Base-by-base conservation (phyloP, 1,284 basidiomycete genomes). In the Acaromyces ingoldii region DNA sequence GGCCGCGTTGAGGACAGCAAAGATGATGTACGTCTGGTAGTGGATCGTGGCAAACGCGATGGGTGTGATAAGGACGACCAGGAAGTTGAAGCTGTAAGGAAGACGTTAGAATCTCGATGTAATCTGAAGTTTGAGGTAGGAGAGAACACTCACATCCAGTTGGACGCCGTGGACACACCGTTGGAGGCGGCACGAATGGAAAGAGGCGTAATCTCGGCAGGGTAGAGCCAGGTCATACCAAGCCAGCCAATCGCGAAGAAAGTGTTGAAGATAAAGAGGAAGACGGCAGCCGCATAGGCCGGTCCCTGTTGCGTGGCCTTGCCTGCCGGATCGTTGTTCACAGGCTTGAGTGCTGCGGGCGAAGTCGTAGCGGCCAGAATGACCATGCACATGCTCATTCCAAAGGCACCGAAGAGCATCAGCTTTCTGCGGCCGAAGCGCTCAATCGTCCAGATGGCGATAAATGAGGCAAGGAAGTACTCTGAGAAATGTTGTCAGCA, bases 141-240 rank as follows among this genome's bases (percentile, higher is more conserved):
- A n/a, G n/a, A n/a, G n/a, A n/a, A n/a, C n/a, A n/a, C n/a, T n/a
- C n/a, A n/a, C n/a, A 71, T 37, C 68, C 68, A 71, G 56, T 72
- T 72, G 31, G 65, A 56, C 5, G 56, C 57, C 0, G 70, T 72
- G 5, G 60, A 64, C 50, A 72, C 62, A 41, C 70, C 71, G 45
- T 74, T 74, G 9, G 68, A 67, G 36, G 63, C 58, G 0, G 69
- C 69, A 19, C 71, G 56, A 40, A 72, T 72, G 11, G 60, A 49
- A 11, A 74, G 59, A 0, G 70, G 70, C 1, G 71, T 72, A 51
- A 72, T 70, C 53, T 74, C 71, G 31, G 71, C 71, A 11, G 71
- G 71, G 56, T 72, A 72, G n/a, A 74, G 57, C 71, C 71, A 74
- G 6, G 71, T 66, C 70, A 74, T 69, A 15, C 71, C 71, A 28